Percentiles rank a stretch among this genome's conserved stretches.
These are phyloP conservation scores for Backusella tarrabulga DNA, from an alignment of 192 early-diverging fungal species.

Conservation along the genomic window DNA sequence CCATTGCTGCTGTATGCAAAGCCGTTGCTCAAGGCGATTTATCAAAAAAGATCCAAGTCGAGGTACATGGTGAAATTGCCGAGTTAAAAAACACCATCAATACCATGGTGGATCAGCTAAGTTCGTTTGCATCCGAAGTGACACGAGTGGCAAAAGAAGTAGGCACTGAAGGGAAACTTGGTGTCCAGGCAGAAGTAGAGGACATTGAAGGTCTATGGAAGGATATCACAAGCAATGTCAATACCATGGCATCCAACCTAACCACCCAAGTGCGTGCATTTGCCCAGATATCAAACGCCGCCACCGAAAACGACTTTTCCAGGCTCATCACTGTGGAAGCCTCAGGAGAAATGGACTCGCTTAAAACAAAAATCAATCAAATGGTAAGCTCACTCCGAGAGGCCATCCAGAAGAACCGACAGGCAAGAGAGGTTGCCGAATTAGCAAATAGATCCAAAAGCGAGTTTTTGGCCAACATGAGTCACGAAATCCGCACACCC, in stretches of 20 bases:
- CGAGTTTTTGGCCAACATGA: conserved; percentile 67
- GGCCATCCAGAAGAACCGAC: conserved; percentile 75
- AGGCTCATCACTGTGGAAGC: conserved; percentile 76
- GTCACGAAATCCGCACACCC: conserved; percentile 75
- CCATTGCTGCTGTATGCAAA: conserved; percentile 62
- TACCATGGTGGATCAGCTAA: conserved; percentile 64
- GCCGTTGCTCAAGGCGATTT: conserved; percentile 68
- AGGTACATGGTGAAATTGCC: conserved; percentile 64
- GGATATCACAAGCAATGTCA: conserved; percentile 63
- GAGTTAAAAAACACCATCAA: conserved; percentile 73
- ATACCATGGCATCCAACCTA: conserved; percentile 72
- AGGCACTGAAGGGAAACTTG: conserved; percentile 65
- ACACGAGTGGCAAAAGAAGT: conserved; percentile 71
- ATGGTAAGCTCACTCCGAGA: conserved; percentile 79
- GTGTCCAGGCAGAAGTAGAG: conserved; percentile 57
- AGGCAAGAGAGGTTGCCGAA: conserved; percentile 78
- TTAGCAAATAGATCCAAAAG: conserved; percentile 79
- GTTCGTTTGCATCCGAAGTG: conserved; percentile 57
- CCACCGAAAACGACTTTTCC: conserved; percentile 69
- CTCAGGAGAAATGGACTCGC: conserved; percentile 81
- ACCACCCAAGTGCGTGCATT: conserved; percentile 81
- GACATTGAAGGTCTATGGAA: conserved; percentile 55
- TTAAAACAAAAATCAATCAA: conserved; percentile 83
- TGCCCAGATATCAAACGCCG: conserved; percentile 72
- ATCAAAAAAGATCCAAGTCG: conserved; percentile 60